These are phyloP conservation scores for Gossypium sturtianum DNA, from an alignment of 345 rosid species.

Conservation along the genomic window DNA sequence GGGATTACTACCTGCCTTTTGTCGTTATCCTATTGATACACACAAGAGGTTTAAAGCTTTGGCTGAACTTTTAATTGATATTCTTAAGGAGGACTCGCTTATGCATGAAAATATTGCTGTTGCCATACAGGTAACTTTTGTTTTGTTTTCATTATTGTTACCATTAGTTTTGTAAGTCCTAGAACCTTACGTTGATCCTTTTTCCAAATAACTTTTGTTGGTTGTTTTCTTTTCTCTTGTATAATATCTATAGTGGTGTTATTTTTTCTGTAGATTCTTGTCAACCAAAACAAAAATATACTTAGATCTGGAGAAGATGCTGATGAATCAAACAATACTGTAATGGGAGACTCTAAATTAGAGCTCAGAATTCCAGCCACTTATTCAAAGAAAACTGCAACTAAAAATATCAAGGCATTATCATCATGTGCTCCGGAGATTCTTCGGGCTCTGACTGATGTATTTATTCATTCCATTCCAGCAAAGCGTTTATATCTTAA, in stretches of 20 bases:
- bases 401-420: slow-evolving; percentile 58
- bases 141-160: neutral
- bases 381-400: slow-evolving; percentile 66
- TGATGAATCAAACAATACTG: slow-evolving; percentile 20
- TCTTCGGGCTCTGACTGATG: slow-evolving; percentile 63
- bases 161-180: neutral
- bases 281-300: slow-evolving; percentile 59
- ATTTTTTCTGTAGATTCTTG: slow-evolving; percentile 47
- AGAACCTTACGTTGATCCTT: neutral
- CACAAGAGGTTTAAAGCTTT: slow-evolving; percentile 44
- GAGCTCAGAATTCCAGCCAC: slow-evolving; percentile 28
- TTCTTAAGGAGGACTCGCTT: slow-evolving; percentile 49
- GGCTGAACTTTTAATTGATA: slow-evolving; percentile 50
- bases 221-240: neutral
- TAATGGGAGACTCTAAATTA: slow-evolving; percentile 26
- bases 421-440: slow-evolving; percentile 57
- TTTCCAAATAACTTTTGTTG: neutral
- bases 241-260: neutral
- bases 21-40: slow-evolving; percentile 66
- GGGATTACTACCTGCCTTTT: slow-evolving; percentile 77
- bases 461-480: slow-evolving; percentile 41
- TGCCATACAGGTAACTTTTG: slow-evolving; percentile 59
- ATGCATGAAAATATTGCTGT: slow-evolving; percentile 64
- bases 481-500: slow-evolving; percentile 52
- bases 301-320: slow-evolving; percentile 27